Evolutionary conservation across 2,329 filamentous ascomycete genomes (phyloP).

Genomic region (Lachnellula cervina): DNA sequence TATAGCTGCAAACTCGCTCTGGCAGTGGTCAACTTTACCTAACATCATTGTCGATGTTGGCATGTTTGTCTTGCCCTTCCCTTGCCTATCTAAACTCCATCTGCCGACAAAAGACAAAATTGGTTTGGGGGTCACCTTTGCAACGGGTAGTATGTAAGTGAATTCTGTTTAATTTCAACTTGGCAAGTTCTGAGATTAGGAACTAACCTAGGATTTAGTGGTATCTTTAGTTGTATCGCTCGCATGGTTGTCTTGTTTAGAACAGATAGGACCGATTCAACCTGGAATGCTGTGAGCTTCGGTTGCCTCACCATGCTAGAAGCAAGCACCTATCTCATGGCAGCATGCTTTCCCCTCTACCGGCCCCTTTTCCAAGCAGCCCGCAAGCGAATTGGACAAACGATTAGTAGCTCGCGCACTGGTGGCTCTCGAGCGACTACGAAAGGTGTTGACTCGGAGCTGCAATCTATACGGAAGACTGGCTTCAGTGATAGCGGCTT

Average conservation of each 20-base stretch:
- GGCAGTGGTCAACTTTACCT: not conserved
- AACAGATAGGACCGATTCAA: not conserved
- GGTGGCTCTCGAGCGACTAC: not conserved
- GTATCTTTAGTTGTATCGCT: too few species aligned
- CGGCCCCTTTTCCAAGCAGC: not conserved
- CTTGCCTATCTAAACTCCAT: not conserved
- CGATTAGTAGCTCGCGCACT: not conserved
- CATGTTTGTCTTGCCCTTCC: not conserved
- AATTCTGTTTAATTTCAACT: not conserved
- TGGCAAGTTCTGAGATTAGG: too few species aligned
- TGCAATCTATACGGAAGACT: not conserved
- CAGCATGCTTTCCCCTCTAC: not conserved
- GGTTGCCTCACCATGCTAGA: not conserved
- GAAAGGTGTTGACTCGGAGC: not conserved
- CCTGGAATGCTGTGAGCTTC: not conserved
- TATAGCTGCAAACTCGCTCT: not conserved
- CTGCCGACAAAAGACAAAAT: not conserved
- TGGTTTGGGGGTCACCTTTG: not conserved
- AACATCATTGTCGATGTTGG: not conserved
- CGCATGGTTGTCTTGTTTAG: not conserved
- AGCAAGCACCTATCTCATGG: not conserved
- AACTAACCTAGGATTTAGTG: too few species aligned
- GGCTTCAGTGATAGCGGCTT: not conserved
- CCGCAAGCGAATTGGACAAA: not conserved
- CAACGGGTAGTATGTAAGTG: conserved; percentile 1